Percentiles rank a stretch among this genome's conserved stretches.
phyloP scores from a whole-genome alignment of 148 eudicot species.

The Heliosperma pusillum region DNA sequence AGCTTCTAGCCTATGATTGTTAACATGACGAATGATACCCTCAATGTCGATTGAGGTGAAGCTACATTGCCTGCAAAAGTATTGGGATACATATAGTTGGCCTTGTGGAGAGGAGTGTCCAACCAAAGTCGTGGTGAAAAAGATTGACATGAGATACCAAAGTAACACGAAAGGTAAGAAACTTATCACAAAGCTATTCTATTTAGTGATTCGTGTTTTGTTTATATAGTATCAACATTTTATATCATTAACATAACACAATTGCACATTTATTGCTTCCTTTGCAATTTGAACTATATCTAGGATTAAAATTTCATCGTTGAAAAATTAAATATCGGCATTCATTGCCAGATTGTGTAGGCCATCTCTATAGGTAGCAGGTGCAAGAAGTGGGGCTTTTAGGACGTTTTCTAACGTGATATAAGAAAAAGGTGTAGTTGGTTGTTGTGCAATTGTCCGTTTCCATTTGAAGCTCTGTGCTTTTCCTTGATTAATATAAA shows the following conservation, averaged over 20 bases:
- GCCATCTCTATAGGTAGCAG: neutral
- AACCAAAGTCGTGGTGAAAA: constrained; percentile 13
- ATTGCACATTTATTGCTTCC: constrained; percentile 18
- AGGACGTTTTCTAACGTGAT: constrained; percentile 24
- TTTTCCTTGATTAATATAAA: neutral
- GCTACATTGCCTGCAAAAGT: constrained; percentile 24
- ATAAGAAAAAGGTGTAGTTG: constrained; percentile 15
- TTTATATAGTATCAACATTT: constrained; percentile 11
- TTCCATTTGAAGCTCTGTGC: constrained; percentile 12
- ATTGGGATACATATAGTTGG: constrained; percentile 21
- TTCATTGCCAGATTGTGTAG: constrained; percentile 23
- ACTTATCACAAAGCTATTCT: constrained; percentile 10
- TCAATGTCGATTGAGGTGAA: constrained; percentile 22
- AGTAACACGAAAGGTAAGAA: constrained; percentile 18
- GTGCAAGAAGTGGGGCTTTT: constrained; percentile 6
- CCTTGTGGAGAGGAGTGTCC: constrained; percentile 12
- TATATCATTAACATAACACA: constrained; percentile 1
- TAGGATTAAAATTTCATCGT: constrained; percentile 7
- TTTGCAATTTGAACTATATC: neutral
- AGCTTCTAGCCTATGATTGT: constrained; percentile 23
- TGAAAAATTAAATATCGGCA: constrained; percentile 15
- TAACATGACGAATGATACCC: constrained; percentile 24
- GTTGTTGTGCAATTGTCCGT: constrained; percentile 11
- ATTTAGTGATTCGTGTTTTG: neutral
- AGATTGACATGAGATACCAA: neutral